Evolutionary conservation across 768 basidiomycete genomes (phyloP), one percentile per base, ranked within the genome.

Genomic region (Panus rudis): DNA sequence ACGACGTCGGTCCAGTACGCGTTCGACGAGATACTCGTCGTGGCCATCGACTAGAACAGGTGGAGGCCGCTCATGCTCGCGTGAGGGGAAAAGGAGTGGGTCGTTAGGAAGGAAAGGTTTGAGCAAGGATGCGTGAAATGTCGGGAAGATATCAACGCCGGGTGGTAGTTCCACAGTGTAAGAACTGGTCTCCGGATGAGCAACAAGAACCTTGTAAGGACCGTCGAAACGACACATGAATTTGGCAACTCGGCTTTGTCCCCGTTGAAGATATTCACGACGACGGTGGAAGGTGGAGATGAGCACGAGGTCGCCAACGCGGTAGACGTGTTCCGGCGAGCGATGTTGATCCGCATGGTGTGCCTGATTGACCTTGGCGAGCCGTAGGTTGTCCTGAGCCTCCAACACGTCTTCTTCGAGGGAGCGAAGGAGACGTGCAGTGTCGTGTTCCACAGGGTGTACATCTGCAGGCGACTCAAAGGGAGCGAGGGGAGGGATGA

Each of bases 181-280:
- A 3, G 46, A 31, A 3, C 53, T 51, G 8, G 38, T 35, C 4
- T 47, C 48, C 1, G 53, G 47, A 30, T 28, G 37, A 2, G 51
- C 22, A 47, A 59, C 5, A 45, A 24, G 6, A 46, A 58, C 45
- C 0, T n/a, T 38, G 43, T 52, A 60, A 2, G 52, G 55, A 0
- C 60, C 54, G 40, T 71, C 63, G 14, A 37, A 65, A 0, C 53
- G 42, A 0, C 67, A 64, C 56, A 74, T 65, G 41, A 72, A 71
- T 38, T 75, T 74, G 0, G 65, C 67, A 0, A 65, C 65, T 0
- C 58, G 50, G 4, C 58, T 53, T 2, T 59, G 51, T 0, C 61
- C 58, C 0, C 30, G 27, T 0, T 39, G n/a, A 20, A 52, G 53
- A 42, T 63, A 71, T 1, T 64, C 53, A 2, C 47, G 35, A 0